A percentile compares a stretch with the other conserved stretches of the same genome.
Conservation (phyloP, 306 rosid genomes). For the Coriaria nepalensis region DNA sequence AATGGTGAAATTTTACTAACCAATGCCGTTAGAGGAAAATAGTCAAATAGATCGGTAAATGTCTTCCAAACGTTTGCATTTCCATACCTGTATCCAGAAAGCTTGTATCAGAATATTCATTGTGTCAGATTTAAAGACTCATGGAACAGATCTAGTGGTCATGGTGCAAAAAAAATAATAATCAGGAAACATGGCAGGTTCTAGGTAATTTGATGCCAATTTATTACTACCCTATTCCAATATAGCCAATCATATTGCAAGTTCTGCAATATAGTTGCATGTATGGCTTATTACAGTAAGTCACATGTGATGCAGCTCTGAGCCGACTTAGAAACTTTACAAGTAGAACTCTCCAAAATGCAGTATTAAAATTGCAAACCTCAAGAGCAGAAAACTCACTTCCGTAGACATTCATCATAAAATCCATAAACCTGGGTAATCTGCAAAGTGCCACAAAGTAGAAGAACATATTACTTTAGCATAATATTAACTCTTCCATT, state of each 20-base stretch:
- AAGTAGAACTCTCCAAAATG: no score
- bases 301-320: no score
- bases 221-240: no score
- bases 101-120: conserved; percentile 2
- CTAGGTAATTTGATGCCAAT: no score
- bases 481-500: background rate
- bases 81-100: conserved; percentile 64
- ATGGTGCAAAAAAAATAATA: no score
- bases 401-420: conserved; percentile 86
- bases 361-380: conserved; percentile 1
- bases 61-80: conserved; percentile 96
- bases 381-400: conserved; percentile 45
- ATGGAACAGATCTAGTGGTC: no score
- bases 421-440: conserved; percentile 94
- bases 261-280: no score
- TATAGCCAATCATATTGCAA: no score
- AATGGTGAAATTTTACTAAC: conserved; percentile 35
- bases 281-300: no score
- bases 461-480: background rate
- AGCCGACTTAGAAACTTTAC: no score
- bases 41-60: conserved; percentile 96
- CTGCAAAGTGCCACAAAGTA: conserved; percentile 22
- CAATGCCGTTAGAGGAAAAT: conserved; percentile 95
- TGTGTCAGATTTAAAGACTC: background rate
- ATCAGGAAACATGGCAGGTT: no score